Percentiles rank a stretch among this genome's conserved stretches.
phyloP scores from a whole-genome alignment of 805 yeast species.

The Blastobotrys robertii region DNA sequence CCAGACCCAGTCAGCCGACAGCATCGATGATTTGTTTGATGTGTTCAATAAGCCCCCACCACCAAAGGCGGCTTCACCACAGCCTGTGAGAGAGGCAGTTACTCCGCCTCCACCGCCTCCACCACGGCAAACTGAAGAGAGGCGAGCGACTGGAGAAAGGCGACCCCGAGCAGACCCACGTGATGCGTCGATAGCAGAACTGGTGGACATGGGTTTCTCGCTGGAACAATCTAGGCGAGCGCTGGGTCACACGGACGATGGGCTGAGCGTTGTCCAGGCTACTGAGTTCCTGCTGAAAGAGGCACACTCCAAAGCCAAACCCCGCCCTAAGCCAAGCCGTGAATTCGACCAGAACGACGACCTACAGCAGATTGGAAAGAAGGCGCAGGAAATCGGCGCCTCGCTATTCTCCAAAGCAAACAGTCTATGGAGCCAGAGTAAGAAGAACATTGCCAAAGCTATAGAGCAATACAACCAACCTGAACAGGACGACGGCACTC shows the following conservation, averaged over 20 bases:
- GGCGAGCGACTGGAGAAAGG: neutral
- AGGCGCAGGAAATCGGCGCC: conserved; percentile 44
- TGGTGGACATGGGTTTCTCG: conserved; percentile 73
- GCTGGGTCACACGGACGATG: conserved; percentile 39
- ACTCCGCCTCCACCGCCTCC: neutral
- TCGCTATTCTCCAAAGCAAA: conserved; percentile 54
- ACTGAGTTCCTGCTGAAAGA: conserved; percentile 55
- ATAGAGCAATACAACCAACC: conserved; percentile 45
- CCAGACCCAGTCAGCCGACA: conserved; percentile 4
- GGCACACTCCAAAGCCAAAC: conserved; percentile 38
- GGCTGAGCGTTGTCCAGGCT: conserved; percentile 53
- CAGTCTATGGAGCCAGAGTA: conserved; percentile 46
- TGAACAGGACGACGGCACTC: conserved; percentile 33
- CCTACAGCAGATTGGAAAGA: conserved; percentile 25
- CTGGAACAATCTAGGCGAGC: conserved; percentile 53
- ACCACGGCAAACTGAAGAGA: neutral
- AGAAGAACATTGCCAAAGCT: conserved; percentile 51
- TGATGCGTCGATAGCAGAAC: conserved; percentile 45
- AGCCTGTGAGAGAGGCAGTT: neutral
- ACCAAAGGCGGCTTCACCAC: conserved; percentile 1
- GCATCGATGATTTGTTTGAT: conserved; percentile 17
- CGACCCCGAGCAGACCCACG: conserved; percentile 10
- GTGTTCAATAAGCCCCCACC: conserved; percentile 16
- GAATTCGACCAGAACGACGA: neutral
- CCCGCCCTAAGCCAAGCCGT: conserved; percentile 7